A percentile compares a stretch with the other conserved stretches of the same genome.
Conservation (phyloP, 2,329 filamentous ascomycete species). For the Periconia macrospinosa region DNA sequence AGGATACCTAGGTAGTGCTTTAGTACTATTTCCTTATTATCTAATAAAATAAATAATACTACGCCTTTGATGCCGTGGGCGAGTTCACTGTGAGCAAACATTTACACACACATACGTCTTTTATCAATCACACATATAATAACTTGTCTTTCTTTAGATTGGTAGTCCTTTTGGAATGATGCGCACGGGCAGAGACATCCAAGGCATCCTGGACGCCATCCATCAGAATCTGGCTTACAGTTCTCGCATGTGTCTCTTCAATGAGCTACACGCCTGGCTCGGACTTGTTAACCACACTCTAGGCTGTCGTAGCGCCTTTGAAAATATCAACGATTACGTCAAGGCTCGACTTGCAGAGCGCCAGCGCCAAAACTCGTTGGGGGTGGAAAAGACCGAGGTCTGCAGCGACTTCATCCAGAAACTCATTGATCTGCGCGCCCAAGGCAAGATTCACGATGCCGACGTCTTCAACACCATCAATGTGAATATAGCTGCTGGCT, state of each 20-base stretch:
- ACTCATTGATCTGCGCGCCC: not conserved
- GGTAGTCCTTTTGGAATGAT: conserved; percentile 4
- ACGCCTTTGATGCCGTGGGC: conserved; percentile 57
- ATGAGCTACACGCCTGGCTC: not conserved
- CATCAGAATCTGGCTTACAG: conserved; percentile 1
- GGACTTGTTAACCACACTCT: too few relatives aligned
- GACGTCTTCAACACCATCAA: not conserved
- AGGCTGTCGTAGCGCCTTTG: too few relatives aligned
- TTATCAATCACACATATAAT: too few relatives aligned
- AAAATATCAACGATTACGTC: too few relatives aligned
- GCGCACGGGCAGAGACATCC: not conserved
- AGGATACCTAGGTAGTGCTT: too few relatives aligned
- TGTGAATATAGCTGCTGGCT: conserved; percentile 44
- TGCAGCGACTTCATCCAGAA: not conserved
- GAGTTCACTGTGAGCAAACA: conserved; percentile 47
- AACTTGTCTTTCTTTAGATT: not conserved
- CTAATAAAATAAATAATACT: too few relatives aligned
- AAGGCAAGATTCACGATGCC: not conserved
- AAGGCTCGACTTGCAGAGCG: too few relatives aligned
- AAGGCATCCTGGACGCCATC: not conserved
- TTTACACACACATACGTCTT: not conserved
- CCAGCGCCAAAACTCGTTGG: too few relatives aligned
- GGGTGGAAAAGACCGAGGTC: too few relatives aligned
- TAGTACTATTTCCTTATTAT: too few relatives aligned
- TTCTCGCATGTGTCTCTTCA: not conserved